Evolutionary conservation across 768 basidiomycete species (phyloP).

Genomic region (Mrakia gelida): DNA sequence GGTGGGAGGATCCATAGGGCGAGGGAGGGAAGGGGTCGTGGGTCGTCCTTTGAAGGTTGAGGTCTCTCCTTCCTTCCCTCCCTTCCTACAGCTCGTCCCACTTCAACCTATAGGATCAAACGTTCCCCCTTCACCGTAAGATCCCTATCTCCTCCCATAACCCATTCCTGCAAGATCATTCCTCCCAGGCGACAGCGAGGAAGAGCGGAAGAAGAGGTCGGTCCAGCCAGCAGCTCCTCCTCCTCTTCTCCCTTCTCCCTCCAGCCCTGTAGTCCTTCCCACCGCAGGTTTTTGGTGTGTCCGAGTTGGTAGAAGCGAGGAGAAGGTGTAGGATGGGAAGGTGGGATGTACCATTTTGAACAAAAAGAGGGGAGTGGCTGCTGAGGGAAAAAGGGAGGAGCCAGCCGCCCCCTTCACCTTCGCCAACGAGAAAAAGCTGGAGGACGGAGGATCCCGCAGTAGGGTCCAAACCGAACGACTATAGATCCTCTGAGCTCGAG

Average conservation of each 20-base stretch:
- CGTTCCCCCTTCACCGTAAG: neutral
- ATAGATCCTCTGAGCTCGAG: no score
- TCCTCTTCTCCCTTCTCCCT: neutral
- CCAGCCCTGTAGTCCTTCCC: neutral
- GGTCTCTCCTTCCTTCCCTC: neutral
- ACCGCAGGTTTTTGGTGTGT: neutral
- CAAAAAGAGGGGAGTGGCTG: neutral
- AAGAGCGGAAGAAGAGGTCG: neutral
- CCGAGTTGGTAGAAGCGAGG: neutral
- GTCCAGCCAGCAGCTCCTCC: neutral
- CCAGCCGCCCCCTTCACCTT: no score
- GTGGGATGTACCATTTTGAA: neutral
- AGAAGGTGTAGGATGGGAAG: neutral
- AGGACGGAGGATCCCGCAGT: no score
- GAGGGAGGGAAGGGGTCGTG: neutral
- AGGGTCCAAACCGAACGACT: no score
- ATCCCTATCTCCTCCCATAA: neutral
- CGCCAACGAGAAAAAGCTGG: no score
- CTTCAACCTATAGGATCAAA: slow-evolving; percentile 12
- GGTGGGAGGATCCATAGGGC: neutral
- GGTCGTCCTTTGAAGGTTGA: neutral
- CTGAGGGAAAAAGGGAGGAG: neutral
- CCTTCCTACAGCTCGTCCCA: neutral
- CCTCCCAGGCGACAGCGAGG: neutral
- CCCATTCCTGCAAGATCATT: neutral